These are phyloP conservation scores for Termitomyces bulborhizus DNA, from an alignment of 768 basidiomycete species.

Conservation along the genomic window DNA sequence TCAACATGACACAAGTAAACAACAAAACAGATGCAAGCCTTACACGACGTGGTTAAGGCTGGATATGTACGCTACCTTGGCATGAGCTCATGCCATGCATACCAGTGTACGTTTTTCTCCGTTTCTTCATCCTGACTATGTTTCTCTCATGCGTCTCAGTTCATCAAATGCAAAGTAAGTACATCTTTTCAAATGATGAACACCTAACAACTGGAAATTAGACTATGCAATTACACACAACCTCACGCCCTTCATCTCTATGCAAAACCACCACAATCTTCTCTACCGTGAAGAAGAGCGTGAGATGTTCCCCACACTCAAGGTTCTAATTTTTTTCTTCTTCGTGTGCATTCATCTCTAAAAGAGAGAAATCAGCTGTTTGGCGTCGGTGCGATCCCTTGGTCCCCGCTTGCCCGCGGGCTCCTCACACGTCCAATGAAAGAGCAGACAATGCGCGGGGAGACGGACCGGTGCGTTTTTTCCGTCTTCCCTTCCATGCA, in stretches of 20 bases:
- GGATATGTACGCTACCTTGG: constrained; percentile 59
- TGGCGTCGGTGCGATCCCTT: constrained; percentile 52
- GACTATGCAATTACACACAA: constrained; percentile 58
- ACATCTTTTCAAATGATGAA: not conserved
- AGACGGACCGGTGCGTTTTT: constrained; percentile 27
- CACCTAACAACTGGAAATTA: constrained; percentile 10
- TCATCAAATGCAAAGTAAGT: constrained; percentile 49
- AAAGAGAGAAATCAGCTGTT: constrained; percentile 28
- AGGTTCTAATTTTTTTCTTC: constrained; percentile 21
- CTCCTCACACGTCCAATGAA: constrained; percentile 35
- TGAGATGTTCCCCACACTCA: constrained; percentile 56
- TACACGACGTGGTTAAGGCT: constrained; percentile 62
- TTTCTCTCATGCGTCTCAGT: constrained; percentile 22
- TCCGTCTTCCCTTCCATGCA: not conserved
- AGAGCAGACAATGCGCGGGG: constrained; percentile 32
- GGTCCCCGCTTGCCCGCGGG: constrained; percentile 54
- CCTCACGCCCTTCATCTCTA: constrained; percentile 57
- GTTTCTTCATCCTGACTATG: not conserved
- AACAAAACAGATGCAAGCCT: constrained; percentile 49
- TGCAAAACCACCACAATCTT: constrained; percentile 64
- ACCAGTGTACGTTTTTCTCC: constrained; percentile 35
- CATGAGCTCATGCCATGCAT: constrained; percentile 51
- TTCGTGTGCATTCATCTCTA: no score
- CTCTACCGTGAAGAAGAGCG: constrained; percentile 63
- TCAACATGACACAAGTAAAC: not conserved